A percentile compares a stretch with the other conserved stretches of the same genome.
Conservation (phyloP, 805 yeast species). For the Saccharomycopsis lassenensis region DNA sequence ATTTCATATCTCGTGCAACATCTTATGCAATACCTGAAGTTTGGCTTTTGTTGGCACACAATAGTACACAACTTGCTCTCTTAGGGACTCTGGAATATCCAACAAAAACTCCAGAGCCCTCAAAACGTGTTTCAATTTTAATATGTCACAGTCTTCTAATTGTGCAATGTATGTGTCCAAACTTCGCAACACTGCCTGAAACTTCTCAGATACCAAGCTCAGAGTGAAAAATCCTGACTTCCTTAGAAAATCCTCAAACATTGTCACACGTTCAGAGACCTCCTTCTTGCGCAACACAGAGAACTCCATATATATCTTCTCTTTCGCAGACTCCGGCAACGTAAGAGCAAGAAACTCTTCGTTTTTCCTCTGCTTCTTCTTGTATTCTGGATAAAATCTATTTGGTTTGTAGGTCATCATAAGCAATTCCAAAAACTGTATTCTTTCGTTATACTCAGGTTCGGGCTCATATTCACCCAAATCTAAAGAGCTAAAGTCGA, state of each 20-base stretch:
- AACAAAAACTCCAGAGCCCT: constrained; percentile 5
- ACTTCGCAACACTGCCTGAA: background rate
- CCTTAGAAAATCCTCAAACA: constrained; percentile 6
- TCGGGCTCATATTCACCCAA: background rate
- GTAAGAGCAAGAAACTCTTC: constrained; percentile 4
- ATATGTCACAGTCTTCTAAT: too few species aligned
- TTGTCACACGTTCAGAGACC: constrained; percentile 5
- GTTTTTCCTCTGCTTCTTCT: constrained; percentile 7
- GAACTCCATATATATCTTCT: constrained; percentile 14
- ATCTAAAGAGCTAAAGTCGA: background rate
- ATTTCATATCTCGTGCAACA: too few species aligned
- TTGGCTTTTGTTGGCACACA: constrained; percentile 17
- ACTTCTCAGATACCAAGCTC: background rate
- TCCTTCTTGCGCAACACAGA: constrained; percentile 8
- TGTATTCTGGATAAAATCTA: constrained; percentile 13
- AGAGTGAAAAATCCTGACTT: constrained; percentile 7
- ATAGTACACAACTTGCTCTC: constrained; percentile 5
- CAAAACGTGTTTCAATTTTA: constrained; percentile 1
- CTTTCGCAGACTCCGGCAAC: constrained; percentile 10
- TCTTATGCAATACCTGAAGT: constrained; percentile 7
- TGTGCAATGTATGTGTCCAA: background rate
- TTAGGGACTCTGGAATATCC: constrained; percentile 12
- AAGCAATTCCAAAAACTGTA: constrained; percentile 8
- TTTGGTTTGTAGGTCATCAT: constrained; percentile 8
- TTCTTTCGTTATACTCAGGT: constrained; percentile 1